phyloP scores from a whole-genome alignment of 768 basidiomycete genomes.

The Fistulinella prunicolor region DNA sequence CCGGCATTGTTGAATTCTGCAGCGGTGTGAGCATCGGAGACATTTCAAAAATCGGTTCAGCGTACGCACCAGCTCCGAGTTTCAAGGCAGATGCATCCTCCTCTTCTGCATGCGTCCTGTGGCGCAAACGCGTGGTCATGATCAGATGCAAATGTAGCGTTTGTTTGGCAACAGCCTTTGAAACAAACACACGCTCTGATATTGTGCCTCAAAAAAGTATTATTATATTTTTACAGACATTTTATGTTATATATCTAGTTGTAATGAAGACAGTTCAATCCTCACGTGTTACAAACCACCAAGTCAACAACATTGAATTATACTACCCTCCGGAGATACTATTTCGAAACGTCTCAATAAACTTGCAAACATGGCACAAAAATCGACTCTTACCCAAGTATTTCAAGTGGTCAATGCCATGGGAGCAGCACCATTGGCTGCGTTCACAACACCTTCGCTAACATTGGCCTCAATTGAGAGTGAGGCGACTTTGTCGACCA shows the following conservation, averaged over 20 bases:
- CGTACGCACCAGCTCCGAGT: conserved; percentile 61
- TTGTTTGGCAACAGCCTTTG: conserved; percentile 35
- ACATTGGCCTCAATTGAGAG: conserved; percentile 36
- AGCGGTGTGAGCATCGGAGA: background rate
- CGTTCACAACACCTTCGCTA: conserved; percentile 7
- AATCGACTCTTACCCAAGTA: conserved; percentile 19
- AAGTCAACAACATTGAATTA: conserved; percentile 24
- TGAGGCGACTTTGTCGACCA: conserved; percentile 37
- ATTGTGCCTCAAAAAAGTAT: conserved; percentile 16
- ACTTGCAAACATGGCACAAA: background rate
- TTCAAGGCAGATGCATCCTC: conserved; percentile 86
- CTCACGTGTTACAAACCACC: conserved; percentile 24
- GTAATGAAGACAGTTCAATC: conserved; percentile 24
- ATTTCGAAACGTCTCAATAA: conserved; percentile 9
- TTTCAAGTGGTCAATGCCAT: conserved; percentile 28
- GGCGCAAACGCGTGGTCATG: conserved; percentile 61
- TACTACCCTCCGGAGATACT: conserved; percentile 15
- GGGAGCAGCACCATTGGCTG: conserved; percentile 11
- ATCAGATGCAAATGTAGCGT: conserved; percentile 45
- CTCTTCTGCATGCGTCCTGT: conserved; percentile 66
- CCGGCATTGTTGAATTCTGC: conserved; percentile 90
- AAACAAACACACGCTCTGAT: conserved; percentile 20
- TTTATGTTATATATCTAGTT: conserved; percentile 34
- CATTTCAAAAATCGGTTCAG: no score
- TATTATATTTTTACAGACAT: conserved; percentile 40